Evolutionary conservation across 345 rosid species (phyloP).

Genomic region (Syzygium oleosum): DNA sequence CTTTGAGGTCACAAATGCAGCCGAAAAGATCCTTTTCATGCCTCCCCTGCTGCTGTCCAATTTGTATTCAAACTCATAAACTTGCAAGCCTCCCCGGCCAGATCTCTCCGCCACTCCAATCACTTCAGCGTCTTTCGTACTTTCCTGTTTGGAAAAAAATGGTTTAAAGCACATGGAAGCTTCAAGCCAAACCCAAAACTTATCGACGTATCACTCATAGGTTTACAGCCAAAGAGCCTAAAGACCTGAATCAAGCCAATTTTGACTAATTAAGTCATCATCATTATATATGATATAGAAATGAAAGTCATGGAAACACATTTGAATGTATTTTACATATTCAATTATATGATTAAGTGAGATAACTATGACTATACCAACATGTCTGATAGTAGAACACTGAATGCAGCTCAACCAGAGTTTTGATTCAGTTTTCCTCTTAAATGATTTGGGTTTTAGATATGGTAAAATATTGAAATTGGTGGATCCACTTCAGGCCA

Average conservation of each 20-base stretch:
- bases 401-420: neutral
- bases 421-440: neutral
- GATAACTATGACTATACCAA: neutral
- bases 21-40: slow-evolving; percentile 73
- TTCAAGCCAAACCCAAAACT: neutral
- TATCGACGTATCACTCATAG: neutral
- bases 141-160: slow-evolving; percentile 42
- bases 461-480: neutral
- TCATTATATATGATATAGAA: neutral
- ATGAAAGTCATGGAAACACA: neutral
- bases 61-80: slow-evolving; percentile 78
- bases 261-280: neutral
- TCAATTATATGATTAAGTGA: neutral
- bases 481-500: neutral
- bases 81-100: slow-evolving; percentile 45
- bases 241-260: neutral
- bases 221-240: neutral
- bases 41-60: slow-evolving; percentile 88
- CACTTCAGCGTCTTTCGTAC: slow-evolving; percentile 70
- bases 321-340: neutral
- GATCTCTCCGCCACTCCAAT: slow-evolving; percentile 61
- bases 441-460: neutral
- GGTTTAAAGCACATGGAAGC: neutral
- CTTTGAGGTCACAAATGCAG: slow-evolving; percentile 75
- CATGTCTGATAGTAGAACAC: neutral